Evolutionary conservation across 306 rosid genomes (phyloP).

Genomic region (Ormosia semicastrata): DNA sequence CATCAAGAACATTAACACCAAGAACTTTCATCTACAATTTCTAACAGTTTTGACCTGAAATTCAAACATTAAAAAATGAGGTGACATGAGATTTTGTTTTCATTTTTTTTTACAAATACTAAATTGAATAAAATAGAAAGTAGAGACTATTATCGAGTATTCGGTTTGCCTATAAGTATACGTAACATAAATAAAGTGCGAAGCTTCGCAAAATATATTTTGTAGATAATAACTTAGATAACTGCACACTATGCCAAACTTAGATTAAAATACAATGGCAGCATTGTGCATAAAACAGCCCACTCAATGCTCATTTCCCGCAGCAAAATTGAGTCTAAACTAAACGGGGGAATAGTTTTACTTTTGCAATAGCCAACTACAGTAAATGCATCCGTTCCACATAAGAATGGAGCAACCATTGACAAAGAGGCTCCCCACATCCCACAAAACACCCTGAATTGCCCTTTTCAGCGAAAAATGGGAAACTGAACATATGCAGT

Average conservation of each 20-base stretch:
- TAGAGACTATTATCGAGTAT: no score
- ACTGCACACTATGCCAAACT: constrained; percentile 2
- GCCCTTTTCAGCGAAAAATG: constrained; percentile 83
- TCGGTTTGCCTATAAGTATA: no score
- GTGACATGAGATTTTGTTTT: no score
- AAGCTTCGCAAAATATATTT: no score
- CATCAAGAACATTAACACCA: no score
- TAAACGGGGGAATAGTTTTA: not conserved
- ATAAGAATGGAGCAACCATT: constrained; percentile 76
- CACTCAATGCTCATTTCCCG: constrained; percentile 19
- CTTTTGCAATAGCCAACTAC: constrained; percentile 30
- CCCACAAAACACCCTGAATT: constrained; percentile 91
- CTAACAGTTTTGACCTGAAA: no score
- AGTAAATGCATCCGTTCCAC: constrained; percentile 93
- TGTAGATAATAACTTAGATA: not conserved
- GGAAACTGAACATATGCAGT: constrained; percentile 65
- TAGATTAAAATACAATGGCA: constrained; percentile 13
- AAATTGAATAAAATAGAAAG: no score
- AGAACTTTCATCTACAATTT: no score
- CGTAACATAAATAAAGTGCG: no score
- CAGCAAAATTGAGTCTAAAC: constrained; percentile 44
- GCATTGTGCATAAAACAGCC: constrained; percentile 5
- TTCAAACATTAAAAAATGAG: no score
- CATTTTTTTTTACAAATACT: no score
- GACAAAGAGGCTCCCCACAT: constrained; percentile 81